A percentile compares a stretch with the other conserved stretches of the same genome.
These are phyloP conservation scores for Podospora tetraspora DNA, from an alignment of 495 filamentous ascomycete species.

Conservation along the genomic window DNA sequence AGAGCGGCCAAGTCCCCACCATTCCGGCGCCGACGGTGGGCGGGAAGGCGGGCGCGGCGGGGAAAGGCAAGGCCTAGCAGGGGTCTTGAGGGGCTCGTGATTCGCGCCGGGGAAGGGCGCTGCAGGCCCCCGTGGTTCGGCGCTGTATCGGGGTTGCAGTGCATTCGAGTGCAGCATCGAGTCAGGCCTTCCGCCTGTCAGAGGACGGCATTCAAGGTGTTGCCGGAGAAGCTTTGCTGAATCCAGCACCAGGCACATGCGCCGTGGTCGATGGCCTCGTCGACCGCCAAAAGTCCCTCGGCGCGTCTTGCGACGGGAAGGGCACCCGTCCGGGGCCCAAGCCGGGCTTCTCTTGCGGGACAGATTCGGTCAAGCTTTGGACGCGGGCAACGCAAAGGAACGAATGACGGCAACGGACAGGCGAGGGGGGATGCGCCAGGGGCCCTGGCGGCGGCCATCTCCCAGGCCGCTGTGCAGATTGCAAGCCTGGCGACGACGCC, in stretches of 20 bases:
- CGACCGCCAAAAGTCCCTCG: neutral
- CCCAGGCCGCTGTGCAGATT: neutral
- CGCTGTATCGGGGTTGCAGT: neutral
- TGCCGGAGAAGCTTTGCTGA: neutral
- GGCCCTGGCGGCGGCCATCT: neutral
- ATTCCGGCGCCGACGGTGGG: neutral
- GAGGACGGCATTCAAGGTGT: neutral
- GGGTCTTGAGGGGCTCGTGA: neutral
- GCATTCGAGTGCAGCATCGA: neutral
- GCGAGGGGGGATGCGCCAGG: neutral
- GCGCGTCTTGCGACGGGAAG: neutral
- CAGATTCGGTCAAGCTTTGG: neutral
- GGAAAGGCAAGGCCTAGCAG: neutral
- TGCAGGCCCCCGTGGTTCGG: neutral
- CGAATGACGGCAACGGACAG: neutral
- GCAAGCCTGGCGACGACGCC: neutral
- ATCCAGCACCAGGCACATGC: neutral
- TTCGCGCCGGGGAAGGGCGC: neutral
- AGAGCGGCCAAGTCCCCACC: neutral
- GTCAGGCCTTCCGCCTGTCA: neutral
- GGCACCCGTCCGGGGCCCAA: neutral
- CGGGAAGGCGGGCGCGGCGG: neutral
- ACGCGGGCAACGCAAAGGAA: neutral
- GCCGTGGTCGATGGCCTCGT: neutral
- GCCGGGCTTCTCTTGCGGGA: neutral